Base-by-base conservation (phyloP, 129 eudicot genomes). In the Lonicera japonica region DNA sequence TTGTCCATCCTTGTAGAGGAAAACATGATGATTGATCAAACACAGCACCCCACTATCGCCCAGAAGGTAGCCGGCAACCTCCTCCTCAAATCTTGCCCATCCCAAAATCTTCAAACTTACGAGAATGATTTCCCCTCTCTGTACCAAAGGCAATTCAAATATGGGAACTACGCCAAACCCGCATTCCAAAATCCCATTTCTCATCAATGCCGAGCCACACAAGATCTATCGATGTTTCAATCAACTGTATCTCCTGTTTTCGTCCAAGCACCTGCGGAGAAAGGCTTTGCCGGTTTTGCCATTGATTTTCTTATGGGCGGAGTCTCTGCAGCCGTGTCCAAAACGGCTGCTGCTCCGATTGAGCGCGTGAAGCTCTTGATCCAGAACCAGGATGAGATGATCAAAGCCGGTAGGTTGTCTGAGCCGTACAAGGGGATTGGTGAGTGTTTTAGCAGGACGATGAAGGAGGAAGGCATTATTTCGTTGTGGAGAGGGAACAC, bases 251-350 rank as follows among this genome's bases (percentile, higher is more conserved):
- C 77, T 11, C 84, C 78, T 20, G 71, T 71, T 20, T 71, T 66
- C 22, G 75, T 72, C 14, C 78, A 80, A 67, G 81, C 81, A 24
- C 85, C 85, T 2, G 17, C 78, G 2, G 85, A 80, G 67, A 80
- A 80, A 60, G 81, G 85, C 19, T 64, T 72, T n/a, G 65, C 70
- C 7, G 21, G 69, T 21, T 75, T 80, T 52, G 75, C 78, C 23
- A 68, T 75, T 67, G 85, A 80, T 68, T 80, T 80, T 60, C 82
- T 80, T 45, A 81, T 81, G 86, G 82, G 82, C 15, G 86, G 86
- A 25, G 77, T 81, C 54, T 76, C 86, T 24, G 82, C 86, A 16
- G 82, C 82, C 18, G 86, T 80, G 13, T 75, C 82, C 15, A 80
- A 80, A 73, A 75, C 86, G 14, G 82, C 71, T 64, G 86, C 86